phyloP scores from a whole-genome alignment of 2,329 filamentous ascomycete species.

The Lecanicillium sp. region DNA sequence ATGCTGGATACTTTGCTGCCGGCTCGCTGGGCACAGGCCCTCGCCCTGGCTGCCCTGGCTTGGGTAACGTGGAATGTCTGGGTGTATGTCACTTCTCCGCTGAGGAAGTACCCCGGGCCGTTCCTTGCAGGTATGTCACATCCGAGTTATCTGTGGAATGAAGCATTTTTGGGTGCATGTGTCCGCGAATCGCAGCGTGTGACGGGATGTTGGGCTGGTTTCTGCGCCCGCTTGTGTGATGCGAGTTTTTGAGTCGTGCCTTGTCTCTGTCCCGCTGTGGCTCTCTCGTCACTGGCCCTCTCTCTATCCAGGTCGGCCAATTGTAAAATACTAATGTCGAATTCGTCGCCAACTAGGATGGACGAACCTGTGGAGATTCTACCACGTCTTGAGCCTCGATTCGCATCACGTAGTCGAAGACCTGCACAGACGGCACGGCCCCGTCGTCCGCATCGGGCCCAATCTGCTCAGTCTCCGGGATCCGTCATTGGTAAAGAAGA shows the following conservation, averaged over 20 bases:
- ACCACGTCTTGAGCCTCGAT: slow-evolving; percentile 13
- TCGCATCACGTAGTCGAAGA: slow-evolving; percentile 15
- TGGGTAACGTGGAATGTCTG: slow-evolving; percentile 5
- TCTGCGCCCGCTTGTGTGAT: too few relatives aligned
- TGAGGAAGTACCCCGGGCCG: slow-evolving; percentile 13
- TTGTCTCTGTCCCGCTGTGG: too few relatives aligned
- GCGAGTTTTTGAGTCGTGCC: too few relatives aligned
- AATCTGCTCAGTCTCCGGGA: slow-evolving; percentile 19
- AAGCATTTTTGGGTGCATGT: too few relatives aligned
- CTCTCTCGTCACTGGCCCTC: too few relatives aligned
- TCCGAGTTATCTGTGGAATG: background rate
- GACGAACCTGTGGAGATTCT: slow-evolving; percentile 20
- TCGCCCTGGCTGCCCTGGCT: background rate
- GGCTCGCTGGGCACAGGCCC: background rate
- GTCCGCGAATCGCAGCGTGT: too few relatives aligned
- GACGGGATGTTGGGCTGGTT: too few relatives aligned
- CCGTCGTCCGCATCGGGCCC: slow-evolving; percentile 21
- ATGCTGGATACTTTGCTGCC: too few relatives aligned
- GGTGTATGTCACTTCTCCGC: slow-evolving; percentile 10
- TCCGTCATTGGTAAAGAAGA: slow-evolving; percentile 18
- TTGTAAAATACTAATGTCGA: too few relatives aligned
- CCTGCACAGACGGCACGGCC: slow-evolving; percentile 22
- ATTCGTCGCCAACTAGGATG: too few relatives aligned
- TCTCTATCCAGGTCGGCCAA: too few relatives aligned
- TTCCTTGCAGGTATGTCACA: slow-evolving; percentile 11